phyloP scores from a whole-genome alignment of 495 filamentous ascomycete species.

The Podospora fimiseda region DNA sequence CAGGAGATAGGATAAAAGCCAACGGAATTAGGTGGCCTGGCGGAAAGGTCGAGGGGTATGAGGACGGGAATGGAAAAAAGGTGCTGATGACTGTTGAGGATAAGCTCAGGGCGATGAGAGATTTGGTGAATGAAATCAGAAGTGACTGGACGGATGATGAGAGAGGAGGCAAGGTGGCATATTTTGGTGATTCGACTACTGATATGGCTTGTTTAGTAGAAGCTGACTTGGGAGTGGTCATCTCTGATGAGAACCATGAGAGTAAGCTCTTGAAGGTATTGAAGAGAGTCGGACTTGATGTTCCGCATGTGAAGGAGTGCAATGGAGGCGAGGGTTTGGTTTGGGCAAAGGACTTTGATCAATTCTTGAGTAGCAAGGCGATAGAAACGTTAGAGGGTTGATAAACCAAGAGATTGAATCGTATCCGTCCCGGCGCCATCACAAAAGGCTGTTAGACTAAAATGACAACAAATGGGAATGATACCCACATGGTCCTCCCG shows the following conservation, averaged over 20 bases:
- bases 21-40: neutral
- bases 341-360: conserved; percentile 27
- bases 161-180: conserved; percentile 11
- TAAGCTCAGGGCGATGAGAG: conserved; percentile 19
- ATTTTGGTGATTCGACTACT: conserved; percentile 31
- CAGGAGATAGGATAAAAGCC: neutral
- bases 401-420: neutral
- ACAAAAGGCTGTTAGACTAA: neutral
- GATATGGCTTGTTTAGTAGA: conserved; percentile 33
- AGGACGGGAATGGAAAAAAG: conserved; percentile 2
- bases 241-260: conserved; percentile 30
- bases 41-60: neutral
- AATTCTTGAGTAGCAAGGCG: conserved; percentile 16
- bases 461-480: neutral
- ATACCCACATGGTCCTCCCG: neutral
- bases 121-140: neutral
- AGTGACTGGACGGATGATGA: neutral
- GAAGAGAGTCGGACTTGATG: conserved; percentile 29
- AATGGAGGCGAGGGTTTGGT: conserved; percentile 6
- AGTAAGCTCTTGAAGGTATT: conserved; percentile 32
- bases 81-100: conserved; percentile 20
- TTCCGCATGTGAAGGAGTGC: conserved; percentile 25
- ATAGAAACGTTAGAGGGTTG: conserved; percentile 10
- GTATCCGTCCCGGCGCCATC: neutral
- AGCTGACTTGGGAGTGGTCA: conserved; percentile 30